Conservation (phyloP, 164 flowering plant genomes). For the Sextonia rubra region DNA sequence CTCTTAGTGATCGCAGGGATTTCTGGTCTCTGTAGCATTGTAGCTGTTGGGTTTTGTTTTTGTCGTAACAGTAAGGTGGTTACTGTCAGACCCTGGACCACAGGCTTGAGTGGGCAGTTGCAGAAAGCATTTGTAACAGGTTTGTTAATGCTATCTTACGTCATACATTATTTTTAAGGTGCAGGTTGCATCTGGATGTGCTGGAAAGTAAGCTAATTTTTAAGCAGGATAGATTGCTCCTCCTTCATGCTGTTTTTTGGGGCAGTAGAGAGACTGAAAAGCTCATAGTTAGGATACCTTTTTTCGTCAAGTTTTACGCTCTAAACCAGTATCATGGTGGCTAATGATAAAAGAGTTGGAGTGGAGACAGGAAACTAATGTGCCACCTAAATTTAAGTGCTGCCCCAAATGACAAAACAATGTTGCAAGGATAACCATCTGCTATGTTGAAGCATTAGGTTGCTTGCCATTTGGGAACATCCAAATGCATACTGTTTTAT, state of each 20-base stretch:
- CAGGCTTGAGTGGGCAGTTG: slow-evolving; percentile 91
- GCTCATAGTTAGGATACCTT: neutral
- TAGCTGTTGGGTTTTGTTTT: slow-evolving; percentile 25
- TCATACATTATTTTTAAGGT: neutral
- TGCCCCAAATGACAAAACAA: neutral
- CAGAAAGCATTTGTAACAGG: slow-evolving; percentile 86
- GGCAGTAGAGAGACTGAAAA: neutral
- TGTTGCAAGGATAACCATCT: neutral
- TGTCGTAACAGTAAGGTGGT: slow-evolving; percentile 43
- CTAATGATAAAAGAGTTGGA: neutral
- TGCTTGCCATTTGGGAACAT: neutral
- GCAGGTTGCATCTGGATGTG: neutral
- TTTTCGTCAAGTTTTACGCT: neutral
- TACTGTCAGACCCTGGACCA: slow-evolving; percentile 74
- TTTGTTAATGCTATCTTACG: slow-evolving; percentile 15
- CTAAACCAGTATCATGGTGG: neutral
- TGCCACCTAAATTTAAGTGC: neutral
- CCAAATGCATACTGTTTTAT: neutral
- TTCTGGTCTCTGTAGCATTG: slow-evolving; percentile 16
- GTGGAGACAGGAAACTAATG: neutral
- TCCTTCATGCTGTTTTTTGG: neutral
- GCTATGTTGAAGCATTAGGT: neutral
- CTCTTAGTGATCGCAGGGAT: slow-evolving; percentile 28
- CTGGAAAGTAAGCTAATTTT: neutral
- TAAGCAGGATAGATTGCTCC: neutral